phyloP scores from a whole-genome alignment of 2,329 filamentous ascomycete species.

The Calonectria pauciramosa region DNA sequence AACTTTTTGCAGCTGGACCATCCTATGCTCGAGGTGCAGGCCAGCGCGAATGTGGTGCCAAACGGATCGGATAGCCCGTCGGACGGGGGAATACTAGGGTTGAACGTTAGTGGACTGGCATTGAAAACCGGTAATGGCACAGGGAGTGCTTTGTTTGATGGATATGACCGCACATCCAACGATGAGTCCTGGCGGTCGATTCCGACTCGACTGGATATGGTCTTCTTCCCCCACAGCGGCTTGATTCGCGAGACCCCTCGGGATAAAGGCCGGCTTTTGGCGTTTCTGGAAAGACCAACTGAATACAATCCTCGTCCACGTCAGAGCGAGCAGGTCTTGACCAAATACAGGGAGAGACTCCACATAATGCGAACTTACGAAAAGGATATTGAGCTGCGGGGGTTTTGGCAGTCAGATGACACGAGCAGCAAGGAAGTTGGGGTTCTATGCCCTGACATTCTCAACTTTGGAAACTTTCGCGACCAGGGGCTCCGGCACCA shows the following conservation, averaged over 20 bases:
- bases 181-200: neutral
- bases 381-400: constrained; percentile 63
- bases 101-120: neutral
- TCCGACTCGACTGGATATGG: constrained; percentile 47
- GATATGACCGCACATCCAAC: neutral
- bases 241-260: constrained; percentile 33
- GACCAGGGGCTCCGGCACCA: constrained; percentile 38
- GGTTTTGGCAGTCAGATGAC: constrained; percentile 44
- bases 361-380: constrained; percentile 64
- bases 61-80: neutral
- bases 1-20: neutral
- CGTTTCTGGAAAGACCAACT: constrained; percentile 37
- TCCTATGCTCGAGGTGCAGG: neutral
- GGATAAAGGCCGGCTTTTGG: constrained; percentile 27
- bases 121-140: neutral
- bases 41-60: neutral
- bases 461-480: constrained; percentile 44
- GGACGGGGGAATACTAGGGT: neutral
- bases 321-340: constrained; percentile 22
- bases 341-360: constrained; percentile 32
- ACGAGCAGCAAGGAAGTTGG: constrained; percentile 45
- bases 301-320: constrained; percentile 34
- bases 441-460: constrained; percentile 48
- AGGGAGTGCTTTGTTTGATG: neutral
- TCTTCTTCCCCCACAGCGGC: constrained; percentile 53